Evolutionary conservation across 306 rosid genomes (phyloP).

Genomic region (Hippophae tibetana): DNA sequence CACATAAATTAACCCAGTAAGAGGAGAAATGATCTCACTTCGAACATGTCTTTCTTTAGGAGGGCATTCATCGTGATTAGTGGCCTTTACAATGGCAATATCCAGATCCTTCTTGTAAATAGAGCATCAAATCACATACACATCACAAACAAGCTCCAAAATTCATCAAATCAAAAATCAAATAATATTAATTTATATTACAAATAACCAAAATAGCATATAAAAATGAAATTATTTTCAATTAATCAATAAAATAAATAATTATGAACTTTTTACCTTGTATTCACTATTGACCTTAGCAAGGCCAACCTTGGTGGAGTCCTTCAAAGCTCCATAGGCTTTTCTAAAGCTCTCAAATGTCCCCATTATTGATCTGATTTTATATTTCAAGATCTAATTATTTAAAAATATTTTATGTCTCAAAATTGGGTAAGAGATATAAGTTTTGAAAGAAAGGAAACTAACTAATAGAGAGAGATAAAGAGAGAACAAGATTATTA

Average conservation of each 20-base stretch:
- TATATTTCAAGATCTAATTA: neutral
- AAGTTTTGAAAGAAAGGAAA: conserved; percentile 23
- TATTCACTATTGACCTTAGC: conserved; percentile 91
- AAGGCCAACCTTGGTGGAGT: conserved; percentile 92
- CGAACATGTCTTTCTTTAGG: conserved; percentile 91
- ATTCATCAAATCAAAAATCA: neutral
- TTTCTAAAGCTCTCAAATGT: conserved; percentile 65
- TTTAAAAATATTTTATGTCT: conserved; percentile 1
- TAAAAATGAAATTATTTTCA: neutral
- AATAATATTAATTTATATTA: neutral
- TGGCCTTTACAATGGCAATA: conserved; percentile 84
- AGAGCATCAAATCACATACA: neutral
- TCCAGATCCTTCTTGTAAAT: conserved; percentile 63
- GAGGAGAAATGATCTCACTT: conserved; percentile 42
- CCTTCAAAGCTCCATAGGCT: conserved; percentile 94
- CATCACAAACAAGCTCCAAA: no score
- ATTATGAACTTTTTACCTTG: conserved; percentile 37
- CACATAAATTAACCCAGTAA: neutral
- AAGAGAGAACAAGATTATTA: conserved; percentile 11
- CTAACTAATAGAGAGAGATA: conserved; percentile 2
- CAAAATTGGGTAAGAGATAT: conserved; percentile 7
- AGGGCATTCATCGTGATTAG: conserved; percentile 81
- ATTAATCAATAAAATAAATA: neutral
- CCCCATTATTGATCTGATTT: conserved; percentile 38
- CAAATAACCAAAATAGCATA: neutral